Evolutionary conservation across 140 eudicot species (phyloP), one percentile per base, ranked within the genome.

Genomic region (Senecio squalidus): DNA sequence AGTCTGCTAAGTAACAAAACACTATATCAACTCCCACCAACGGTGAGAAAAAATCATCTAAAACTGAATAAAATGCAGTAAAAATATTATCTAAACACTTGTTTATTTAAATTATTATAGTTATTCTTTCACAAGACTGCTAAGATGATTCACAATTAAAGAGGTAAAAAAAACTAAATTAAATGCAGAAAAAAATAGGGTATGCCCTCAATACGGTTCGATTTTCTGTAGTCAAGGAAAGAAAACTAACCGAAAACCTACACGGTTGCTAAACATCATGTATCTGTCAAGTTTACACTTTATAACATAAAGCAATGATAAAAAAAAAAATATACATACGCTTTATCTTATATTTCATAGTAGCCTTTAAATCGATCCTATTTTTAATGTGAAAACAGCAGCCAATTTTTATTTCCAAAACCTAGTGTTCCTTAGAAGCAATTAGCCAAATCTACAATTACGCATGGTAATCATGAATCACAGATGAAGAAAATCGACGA

Each of bases 401-500:
- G 52, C 8, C 65, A 59, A 8, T 23, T 39, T 38, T 39, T 39
- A 36, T 33, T 24, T 58, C 39, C 38, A 2, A 59, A 56, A 13
- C n/a, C 67, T 62, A 3, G 33, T n/a, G 24, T 48, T n/a, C 9
- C 25, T 23, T 14, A 48, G 10, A 50, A 51, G 16, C 62, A 33
- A 46, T 45, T 23, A 34, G 31, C 20, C 4, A 49, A 59, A 64
- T n/a, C 27, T 23, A 24, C 27, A 23, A 13, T 50, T 9, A 33
- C 47, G 10, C 22, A 45, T 9, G 24, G 27, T 16, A 27, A 44
- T 48, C 14, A 22, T 10, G 38, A 4, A 14, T 3, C 21, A 23
- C 13, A 20, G 36, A 41, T 11, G 29, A 49, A 49, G 31, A 22
- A 49, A 49, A 49, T 24, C 23, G 56, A 48, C 89, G 66, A 57